Evolutionary conservation across 2,329 filamentous ascomycete genomes (phyloP).

Genomic region (Arthrinium puccinioides): DNA sequence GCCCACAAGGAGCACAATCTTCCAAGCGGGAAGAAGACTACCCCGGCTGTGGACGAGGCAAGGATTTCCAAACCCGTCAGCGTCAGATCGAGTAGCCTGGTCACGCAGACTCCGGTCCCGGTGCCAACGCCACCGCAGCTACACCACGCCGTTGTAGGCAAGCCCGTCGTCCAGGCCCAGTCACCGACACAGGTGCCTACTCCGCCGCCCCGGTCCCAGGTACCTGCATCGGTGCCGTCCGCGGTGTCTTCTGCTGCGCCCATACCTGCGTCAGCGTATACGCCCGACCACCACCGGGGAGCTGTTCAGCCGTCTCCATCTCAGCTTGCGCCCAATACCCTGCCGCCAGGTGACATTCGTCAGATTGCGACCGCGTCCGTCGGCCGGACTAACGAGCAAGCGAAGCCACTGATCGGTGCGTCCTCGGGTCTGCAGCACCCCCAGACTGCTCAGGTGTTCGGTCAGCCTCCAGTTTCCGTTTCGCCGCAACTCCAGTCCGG

Average conservation of each 20-base stretch:
- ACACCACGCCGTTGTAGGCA: conserved; percentile 1
- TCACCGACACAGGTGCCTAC: too few relatives aligned
- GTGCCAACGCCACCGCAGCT: conserved; percentile 4
- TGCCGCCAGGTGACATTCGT: conserved; percentile 14
- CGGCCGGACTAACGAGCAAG: conserved; percentile 14
- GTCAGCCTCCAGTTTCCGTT: conserved; percentile 17
- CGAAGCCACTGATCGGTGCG: conserved; percentile 12
- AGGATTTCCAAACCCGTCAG: conserved; percentile 7
- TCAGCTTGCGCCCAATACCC: conserved; percentile 11
- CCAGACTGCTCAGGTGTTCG: conserved; percentile 23
- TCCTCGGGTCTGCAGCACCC: conserved; percentile 31
- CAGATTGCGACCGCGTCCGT: conserved; percentile 16
- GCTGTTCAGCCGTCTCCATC: conserved; percentile 15
- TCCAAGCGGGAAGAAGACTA: conserved; percentile 1
- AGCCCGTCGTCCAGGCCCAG: too few relatives aligned
- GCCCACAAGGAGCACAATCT: conserved; percentile 10
- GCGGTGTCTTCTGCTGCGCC: conserved; percentile 4
- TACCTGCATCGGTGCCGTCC: too few relatives aligned
- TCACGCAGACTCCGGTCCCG: conserved; percentile 9
- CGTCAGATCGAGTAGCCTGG: conserved; percentile 12
- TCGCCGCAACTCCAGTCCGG: neutral
- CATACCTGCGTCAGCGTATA: conserved; percentile 11
- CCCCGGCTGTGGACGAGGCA: conserved; percentile 9
- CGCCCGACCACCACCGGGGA: conserved; percentile 15
- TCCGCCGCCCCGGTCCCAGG: too few relatives aligned